Conservation (phyloP, 805 yeast species). For the Candida berthetii region DNA sequence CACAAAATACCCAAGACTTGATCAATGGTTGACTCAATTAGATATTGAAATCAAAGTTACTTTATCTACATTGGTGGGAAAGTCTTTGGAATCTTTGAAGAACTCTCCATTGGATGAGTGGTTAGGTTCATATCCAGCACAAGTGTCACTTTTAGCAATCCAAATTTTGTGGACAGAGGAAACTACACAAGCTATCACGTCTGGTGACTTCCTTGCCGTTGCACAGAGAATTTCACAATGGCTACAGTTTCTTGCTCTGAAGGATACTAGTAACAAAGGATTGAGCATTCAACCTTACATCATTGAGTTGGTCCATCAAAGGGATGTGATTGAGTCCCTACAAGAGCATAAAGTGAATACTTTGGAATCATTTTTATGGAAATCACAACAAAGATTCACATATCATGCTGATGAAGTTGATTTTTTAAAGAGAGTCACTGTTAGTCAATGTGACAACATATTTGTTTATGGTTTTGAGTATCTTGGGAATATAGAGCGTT, state of each 20-base stretch:
- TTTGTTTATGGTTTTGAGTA: constrained; percentile 78
- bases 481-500: constrained; percentile 63
- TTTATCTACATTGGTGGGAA: constrained; percentile 28
- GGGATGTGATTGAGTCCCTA: constrained; percentile 28
- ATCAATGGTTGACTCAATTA: constrained; percentile 57
- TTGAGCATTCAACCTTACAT: constrained; percentile 51
- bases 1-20: constrained; percentile 32
- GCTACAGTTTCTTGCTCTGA: constrained; percentile 7
- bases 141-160: constrained; percentile 44
- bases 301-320: constrained; percentile 61
- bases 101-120: constrained; percentile 21
- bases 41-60: constrained; percentile 49
- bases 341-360: constrained; percentile 5
- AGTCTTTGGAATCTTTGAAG: constrained; percentile 23
- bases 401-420: constrained; percentile 22
- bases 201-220: too few species aligned
- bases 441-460: constrained; percentile 45
- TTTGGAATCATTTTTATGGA: constrained; percentile 37
- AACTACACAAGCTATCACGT: constrained; percentile 23
- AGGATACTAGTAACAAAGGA: neutral
- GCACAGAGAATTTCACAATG: too few species aligned
- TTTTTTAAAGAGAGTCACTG: constrained; percentile 26
- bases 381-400: constrained; percentile 44
- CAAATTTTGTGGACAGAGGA: constrained; percentile 52
- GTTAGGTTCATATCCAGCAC: constrained; percentile 43